These are phyloP conservation scores for Miamiensis avidus DNA, from an alignment of 169 alveolate species.

Conservation along the genomic window DNA sequence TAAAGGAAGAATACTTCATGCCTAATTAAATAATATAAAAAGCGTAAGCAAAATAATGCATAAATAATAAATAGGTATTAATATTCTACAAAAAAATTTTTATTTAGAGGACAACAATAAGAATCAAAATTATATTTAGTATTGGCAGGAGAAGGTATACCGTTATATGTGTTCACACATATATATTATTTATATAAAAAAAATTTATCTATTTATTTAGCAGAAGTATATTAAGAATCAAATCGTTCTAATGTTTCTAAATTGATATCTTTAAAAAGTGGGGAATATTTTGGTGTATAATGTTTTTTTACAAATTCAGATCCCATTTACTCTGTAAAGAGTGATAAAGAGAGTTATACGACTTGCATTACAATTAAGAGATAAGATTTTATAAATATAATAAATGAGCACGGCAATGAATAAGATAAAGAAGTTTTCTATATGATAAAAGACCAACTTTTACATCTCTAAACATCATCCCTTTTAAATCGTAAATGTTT, in stretches of 20 bases:
- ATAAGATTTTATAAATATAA: background rate
- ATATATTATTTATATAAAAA: too few species aligned
- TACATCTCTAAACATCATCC: background rate
- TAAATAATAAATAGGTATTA: too few species aligned
- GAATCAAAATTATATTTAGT: background rate
- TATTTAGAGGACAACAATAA: background rate
- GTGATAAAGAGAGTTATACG: background rate
- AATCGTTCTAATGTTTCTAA: background rate
- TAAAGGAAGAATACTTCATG: background rate
- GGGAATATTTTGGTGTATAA: background rate
- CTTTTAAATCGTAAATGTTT: background rate
- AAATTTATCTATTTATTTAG: background rate
- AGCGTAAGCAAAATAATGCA: background rate
- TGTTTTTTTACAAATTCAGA: background rate
- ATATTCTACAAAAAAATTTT: too few species aligned
- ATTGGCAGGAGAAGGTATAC: background rate
- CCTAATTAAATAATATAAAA: background rate
- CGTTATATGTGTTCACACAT: too few species aligned
- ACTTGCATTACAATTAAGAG: background rate
- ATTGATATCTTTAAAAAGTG: background rate
- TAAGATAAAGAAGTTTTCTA: background rate
- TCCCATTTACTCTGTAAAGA: background rate
- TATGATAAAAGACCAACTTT: background rate
- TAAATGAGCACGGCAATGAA: background rate
- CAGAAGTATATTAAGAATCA: background rate